phyloP scores from a whole-genome alignment of 2,329 filamentous ascomycete genomes.

The Verticillium isaacii region DNA sequence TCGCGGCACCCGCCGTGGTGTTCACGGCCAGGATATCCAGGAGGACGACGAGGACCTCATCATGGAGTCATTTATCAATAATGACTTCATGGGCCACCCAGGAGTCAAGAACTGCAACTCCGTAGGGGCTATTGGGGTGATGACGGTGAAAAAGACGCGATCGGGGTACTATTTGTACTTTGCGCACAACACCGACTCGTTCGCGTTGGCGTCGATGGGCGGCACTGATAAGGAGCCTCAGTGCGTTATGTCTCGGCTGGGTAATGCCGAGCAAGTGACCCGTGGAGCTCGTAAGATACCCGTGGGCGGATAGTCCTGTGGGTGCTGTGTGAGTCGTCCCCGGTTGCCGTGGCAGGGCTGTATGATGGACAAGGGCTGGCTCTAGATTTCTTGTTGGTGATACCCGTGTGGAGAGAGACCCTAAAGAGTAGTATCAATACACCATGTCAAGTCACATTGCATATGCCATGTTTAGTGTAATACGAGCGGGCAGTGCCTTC shows the following conservation, averaged over 20 bases:
- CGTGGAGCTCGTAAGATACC: conserved; percentile 49
- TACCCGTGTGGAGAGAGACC: not conserved
- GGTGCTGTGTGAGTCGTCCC: not conserved
- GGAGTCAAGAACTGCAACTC: conserved; percentile 77
- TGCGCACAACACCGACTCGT: conserved; percentile 90
- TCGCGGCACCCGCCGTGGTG: conserved; percentile 56
- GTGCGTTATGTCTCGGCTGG: conserved; percentile 82
- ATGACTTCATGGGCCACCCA: conserved; percentile 92
- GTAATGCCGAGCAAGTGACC: conserved; percentile 45
- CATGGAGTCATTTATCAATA: conserved; percentile 69
- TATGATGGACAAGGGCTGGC: not conserved
- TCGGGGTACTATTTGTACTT: conserved; percentile 82
- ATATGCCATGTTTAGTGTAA: no score
- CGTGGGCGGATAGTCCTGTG: conserved; percentile 8
- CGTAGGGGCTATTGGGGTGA: conserved; percentile 82
- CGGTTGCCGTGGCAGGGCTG: not conserved
- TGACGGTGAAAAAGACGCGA: conserved; percentile 80
- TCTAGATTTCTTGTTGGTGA: not conserved
- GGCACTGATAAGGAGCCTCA: conserved; percentile 68
- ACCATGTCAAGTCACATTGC: not conserved
- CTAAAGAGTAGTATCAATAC: not conserved
- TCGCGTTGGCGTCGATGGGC: conserved; percentile 84
- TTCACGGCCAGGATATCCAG: conserved; percentile 56
- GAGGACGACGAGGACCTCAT: conserved; percentile 73
- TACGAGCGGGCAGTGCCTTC: not conserved